Conservation (phyloP, 2,329 filamentous ascomycete genomes). For the Xylariales sp. region DNA sequence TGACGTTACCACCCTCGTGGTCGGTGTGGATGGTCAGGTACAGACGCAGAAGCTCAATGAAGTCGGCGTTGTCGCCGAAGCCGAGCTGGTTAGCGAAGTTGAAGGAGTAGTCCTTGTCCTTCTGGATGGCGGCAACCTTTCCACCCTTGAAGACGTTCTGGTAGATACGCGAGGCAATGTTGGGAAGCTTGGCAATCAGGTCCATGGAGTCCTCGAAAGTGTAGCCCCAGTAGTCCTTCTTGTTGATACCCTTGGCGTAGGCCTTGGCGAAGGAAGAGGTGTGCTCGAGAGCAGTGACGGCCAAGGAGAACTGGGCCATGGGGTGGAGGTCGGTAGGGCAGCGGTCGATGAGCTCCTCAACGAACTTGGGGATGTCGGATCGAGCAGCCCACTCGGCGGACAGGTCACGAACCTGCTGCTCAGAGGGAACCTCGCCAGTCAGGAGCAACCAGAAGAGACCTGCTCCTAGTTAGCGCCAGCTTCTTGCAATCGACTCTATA, state of each 20-base stretch:
- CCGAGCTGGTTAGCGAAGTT: slow-evolving; percentile 99
- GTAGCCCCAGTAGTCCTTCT: slow-evolving; percentile 99
- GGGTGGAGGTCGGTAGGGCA: slow-evolving; percentile 98
- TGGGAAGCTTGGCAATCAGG: slow-evolving; percentile 98
- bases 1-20: slow-evolving; percentile 99
- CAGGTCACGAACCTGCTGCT: slow-evolving; percentile 97
- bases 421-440: slow-evolving; percentile 93
- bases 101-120: slow-evolving; percentile 99
- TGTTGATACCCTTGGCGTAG: slow-evolving; percentile 98
- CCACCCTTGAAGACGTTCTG: slow-evolving; percentile 99
- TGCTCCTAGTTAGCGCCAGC: slow-evolving; percentile 6
- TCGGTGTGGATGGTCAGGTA: slow-evolving; percentile 99
- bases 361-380: slow-evolving; percentile 93
- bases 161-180: slow-evolving; percentile 97
- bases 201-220: slow-evolving; percentile 99
- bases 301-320: slow-evolving; percentile 99
- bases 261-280: slow-evolving; percentile 97
- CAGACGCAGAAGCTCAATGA: slow-evolving; percentile 95
- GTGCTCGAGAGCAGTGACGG: slow-evolving; percentile 96
- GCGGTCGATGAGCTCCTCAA: slow-evolving; percentile 99
- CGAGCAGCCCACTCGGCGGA: slow-evolving; percentile 99
- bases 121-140: slow-evolving; percentile 92
- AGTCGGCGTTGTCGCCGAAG: slow-evolving; percentile 91
- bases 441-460: slow-evolving; percentile 99
- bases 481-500: slow-evolving; percentile 5